A percentile compares a stretch with the other conserved stretches of the same genome.
These are phyloP conservation scores for Trichosporon faecale DNA, from an alignment of 1,284 basidiomycete species.

Conservation along the genomic window DNA sequence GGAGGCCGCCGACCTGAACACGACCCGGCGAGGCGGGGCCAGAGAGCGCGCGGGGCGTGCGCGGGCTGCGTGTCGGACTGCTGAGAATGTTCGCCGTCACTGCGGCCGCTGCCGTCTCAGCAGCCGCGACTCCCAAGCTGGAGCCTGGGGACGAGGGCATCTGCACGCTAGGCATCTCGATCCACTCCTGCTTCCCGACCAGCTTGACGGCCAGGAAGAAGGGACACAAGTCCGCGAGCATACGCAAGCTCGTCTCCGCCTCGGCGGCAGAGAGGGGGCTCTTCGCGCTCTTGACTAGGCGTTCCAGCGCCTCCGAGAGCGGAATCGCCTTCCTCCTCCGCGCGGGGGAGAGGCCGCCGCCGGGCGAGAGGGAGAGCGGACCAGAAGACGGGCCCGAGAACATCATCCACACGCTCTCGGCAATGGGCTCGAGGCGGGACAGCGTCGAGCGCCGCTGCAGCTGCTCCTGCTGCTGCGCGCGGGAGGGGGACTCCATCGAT, in stretches of 20 bases:
- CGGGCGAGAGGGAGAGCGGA: slow-evolving; percentile 29
- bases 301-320: slow-evolving; percentile 46
- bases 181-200: slow-evolving; percentile 48
- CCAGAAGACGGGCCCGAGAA: slow-evolving; percentile 44
- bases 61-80: slow-evolving; percentile 3
- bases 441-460: slow-evolving; percentile 50
- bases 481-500: slow-evolving; percentile 18
- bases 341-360: not conserved
- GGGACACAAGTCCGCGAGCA: slow-evolving; percentile 51
- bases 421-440: slow-evolving; percentile 49
- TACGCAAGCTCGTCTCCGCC: slow-evolving; percentile 46
- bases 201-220: slow-evolving; percentile 47
- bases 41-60: slow-evolving; percentile 6
- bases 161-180: slow-evolving; percentile 47
- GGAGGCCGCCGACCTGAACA: slow-evolving; percentile 39
- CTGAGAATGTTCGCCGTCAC: not conserved
- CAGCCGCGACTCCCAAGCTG: slow-evolving; percentile 20
- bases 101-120: not conserved
- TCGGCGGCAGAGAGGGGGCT: slow-evolving; percentile 53
- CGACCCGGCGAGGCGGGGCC: slow-evolving; percentile 43
- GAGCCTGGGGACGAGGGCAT: slow-evolving; percentile 18
- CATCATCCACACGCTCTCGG: slow-evolving; percentile 54
- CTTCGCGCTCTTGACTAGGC: slow-evolving; percentile 52
- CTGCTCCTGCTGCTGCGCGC: slow-evolving; percentile 34
- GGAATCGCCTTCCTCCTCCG: slow-evolving; percentile 46